Percentiles rank a stretch among this genome's conserved stretches.
These are phyloP conservation scores for Dactylellina haptotyla DNA, from an alignment of 2,329 filamentous ascomycete genomes.

Conservation along the genomic window DNA sequence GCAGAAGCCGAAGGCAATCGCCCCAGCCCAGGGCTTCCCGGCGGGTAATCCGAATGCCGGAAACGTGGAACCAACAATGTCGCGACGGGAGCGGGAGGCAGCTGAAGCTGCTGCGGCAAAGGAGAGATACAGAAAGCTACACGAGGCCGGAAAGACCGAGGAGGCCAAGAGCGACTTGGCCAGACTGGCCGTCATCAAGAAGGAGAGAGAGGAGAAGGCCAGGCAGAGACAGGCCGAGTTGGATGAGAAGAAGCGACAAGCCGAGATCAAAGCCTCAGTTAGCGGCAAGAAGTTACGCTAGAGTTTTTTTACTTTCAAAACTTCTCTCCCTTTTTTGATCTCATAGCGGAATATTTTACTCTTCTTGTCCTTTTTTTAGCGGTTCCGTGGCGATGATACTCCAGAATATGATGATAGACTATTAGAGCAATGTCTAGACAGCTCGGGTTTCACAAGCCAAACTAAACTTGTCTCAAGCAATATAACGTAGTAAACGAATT, in stretches of 20 bases:
- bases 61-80: slow-evolving; percentile 68
- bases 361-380: slow-evolving; percentile 29
- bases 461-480: neutral
- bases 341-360: no score
- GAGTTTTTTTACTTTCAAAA: neutral
- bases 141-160: slow-evolving; percentile 95
- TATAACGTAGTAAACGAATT: no score
- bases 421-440: slow-evolving; percentile 20
- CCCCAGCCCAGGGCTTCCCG: slow-evolving; percentile 2
- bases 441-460: neutral
- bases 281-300: slow-evolving; percentile 61
- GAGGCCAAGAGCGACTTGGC: slow-evolving; percentile 91
- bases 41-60: slow-evolving; percentile 57
- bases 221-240: slow-evolving; percentile 76
- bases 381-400: slow-evolving; percentile 25
- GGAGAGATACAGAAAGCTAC: slow-evolving; percentile 89
- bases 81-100: slow-evolving; percentile 77
- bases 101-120: slow-evolving; percentile 86
- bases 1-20: slow-evolving; percentile 54
- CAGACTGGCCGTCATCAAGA: slow-evolving; percentile 80
- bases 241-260: slow-evolving; percentile 61
- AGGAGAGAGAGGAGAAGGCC: slow-evolving; percentile 85
- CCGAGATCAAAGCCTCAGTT: slow-evolving; percentile 65
- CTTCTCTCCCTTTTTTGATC: slow-evolving; percentile 1
- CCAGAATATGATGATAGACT: slow-evolving; percentile 27